These are phyloP conservation scores for Debaryomyces fabryi DNA, from an alignment of 1,139 yeast genomes.

Conservation along the genomic window DNA sequence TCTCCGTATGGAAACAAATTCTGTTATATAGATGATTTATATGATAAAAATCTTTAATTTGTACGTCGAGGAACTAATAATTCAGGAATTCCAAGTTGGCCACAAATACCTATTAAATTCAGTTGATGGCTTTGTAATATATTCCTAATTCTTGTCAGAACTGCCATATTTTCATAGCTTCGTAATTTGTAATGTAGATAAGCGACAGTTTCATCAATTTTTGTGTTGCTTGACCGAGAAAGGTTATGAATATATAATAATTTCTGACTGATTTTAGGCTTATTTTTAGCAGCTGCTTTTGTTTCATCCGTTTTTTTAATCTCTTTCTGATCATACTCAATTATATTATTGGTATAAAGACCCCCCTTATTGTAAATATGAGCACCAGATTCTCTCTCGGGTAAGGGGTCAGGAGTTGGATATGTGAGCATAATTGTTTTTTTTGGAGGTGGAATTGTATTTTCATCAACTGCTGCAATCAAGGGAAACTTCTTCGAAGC, in stretches of 20 bases:
- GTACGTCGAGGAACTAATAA: conserved; percentile 9
- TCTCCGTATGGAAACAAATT: neutral
- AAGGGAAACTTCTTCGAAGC: neutral
- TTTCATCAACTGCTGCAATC: neutral
- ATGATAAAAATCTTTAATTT: neutral
- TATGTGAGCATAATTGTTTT: neutral
- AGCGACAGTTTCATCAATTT: conserved; percentile 23
- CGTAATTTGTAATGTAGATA: conserved; percentile 24
- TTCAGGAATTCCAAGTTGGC: conserved; percentile 11
- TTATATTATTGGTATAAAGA: neutral
- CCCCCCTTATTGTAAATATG: neutral
- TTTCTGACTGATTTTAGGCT: conserved; percentile 11
- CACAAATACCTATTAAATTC: conserved; percentile 6
- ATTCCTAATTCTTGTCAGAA: conserved; percentile 11
- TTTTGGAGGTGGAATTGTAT: neutral
- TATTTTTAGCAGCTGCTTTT: neutral
- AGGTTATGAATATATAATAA: conserved; percentile 19
- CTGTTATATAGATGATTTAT: neutral
- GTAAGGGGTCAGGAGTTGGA: neutral
- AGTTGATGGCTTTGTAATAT: conserved; percentile 9
- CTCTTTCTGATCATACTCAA: neutral
- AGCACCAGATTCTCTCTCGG: neutral
- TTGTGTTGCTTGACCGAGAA: conserved; percentile 18
- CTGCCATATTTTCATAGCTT: conserved; percentile 10
- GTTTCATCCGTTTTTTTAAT: neutral